Evolutionary conservation across 441 rosid species (phyloP), one percentile per base, ranked within the genome.

Genomic region (Melastoma candidum): DNA sequence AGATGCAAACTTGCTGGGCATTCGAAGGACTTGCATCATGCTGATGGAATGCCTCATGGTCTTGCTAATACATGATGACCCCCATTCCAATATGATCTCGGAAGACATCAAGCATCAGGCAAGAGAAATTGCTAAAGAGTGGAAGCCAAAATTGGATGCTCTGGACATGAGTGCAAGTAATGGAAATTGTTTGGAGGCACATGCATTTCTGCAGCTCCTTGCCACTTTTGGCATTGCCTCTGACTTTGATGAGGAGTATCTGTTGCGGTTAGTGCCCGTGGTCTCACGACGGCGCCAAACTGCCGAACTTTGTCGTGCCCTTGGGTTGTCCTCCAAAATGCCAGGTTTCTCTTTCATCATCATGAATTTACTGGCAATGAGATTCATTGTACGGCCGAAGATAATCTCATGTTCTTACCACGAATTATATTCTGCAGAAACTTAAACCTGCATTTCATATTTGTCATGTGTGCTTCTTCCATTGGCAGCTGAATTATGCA

Each of bases 141-240:
- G 80, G 80, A 72, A 64, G 57, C 73, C 63, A 45, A 72, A 70
- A 48, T 72, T 76, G 73, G 61, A 63, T 71, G 54, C 59, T 67
- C 60, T 52, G 46, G 67, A 70, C 70, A 54, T 43, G 56, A 69
- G 51, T 36, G 63, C 73, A 67, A 60, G 66, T 65, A 63, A 63
- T 67, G 71, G 68, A 58, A 70, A 76, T 51, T 68, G 69, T 61
- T 65, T 67, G 68, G 77, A 73, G 69, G 77, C 73, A 14, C 69
- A 69, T 59, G 77, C 75, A 27, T 72, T 76, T 65, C 68, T 76
- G 69, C 77, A 65, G 75, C 77, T 76, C 64, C 75, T 76, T 26
- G 72, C 73, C 46, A 76, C 77, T 67, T 76, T 72, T 70, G 68
- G 67, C 59, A 68, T 76, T 57, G 75, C 71, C 70, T 76, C 73